Percentiles rank a stretch among this genome's conserved stretches.
phyloP scores from a whole-genome alignment of 208 protist genomes.

The Wallacemonas sp. region DNA sequence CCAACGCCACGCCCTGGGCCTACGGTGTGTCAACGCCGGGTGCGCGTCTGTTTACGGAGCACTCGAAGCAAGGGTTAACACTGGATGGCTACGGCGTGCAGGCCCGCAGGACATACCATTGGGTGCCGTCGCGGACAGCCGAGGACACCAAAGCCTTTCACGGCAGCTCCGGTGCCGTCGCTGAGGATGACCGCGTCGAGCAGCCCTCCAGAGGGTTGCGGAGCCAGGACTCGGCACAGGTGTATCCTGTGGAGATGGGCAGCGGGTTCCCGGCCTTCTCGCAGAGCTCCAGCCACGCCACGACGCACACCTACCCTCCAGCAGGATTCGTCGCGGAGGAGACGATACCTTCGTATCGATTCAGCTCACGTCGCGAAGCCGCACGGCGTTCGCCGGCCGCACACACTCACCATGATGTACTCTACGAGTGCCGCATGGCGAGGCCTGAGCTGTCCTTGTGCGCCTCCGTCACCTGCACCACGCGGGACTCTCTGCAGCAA shows the following conservation, averaged over 20 bases:
- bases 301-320: constrained; percentile 29
- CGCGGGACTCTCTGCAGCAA: constrained; percentile 25
- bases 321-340: constrained; percentile 25
- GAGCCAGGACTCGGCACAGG: too few relatives aligned
- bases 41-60: constrained; percentile 50
- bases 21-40: constrained; percentile 39
- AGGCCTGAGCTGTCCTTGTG: constrained; percentile 43
- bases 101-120: constrained; percentile 8
- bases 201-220: neutral
- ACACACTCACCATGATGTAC: neutral
- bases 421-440: constrained; percentile 27
- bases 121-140: neutral
- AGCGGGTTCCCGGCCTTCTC: neutral
- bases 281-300: constrained; percentile 6
- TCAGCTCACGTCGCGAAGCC: neutral
- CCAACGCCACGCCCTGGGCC: constrained; percentile 25
- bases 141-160: constrained; percentile 1
- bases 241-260: too few relatives aligned
- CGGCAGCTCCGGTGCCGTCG: constrained; percentile 27
- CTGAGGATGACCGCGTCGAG: constrained; percentile 25
- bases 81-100: constrained; percentile 31
- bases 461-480: constrained; percentile 38
- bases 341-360: neutral
- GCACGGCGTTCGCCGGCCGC: neutral
- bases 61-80: constrained; percentile 21